These are phyloP conservation scores for Beauveria bassiana DNA, from an alignment of 2,329 filamentous ascomycete species.

Conservation along the genomic window DNA sequence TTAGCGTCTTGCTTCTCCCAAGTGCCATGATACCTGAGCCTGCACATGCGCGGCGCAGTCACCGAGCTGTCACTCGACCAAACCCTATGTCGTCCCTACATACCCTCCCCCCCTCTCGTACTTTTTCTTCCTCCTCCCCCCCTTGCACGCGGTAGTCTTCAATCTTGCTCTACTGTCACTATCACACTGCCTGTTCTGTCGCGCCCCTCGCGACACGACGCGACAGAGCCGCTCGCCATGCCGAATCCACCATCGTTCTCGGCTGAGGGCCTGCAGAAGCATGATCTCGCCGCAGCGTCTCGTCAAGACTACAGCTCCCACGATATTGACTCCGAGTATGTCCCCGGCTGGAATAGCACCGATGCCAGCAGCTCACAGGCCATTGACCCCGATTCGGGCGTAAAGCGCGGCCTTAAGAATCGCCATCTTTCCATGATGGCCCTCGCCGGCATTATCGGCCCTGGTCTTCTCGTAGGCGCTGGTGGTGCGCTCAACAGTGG, in stretches of 20 bases:
- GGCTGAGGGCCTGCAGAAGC: background rate
- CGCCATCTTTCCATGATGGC: constrained; percentile 61
- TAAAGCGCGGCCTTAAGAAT: constrained; percentile 62
- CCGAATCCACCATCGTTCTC: background rate
- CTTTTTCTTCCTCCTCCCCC: background rate
- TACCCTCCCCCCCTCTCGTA: background rate
- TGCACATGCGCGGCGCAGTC: background rate
- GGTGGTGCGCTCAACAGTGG: constrained; percentile 61
- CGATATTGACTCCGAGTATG: background rate
- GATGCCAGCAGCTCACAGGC: background rate
- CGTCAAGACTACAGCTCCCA: constrained; percentile 8
- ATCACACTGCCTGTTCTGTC: background rate
- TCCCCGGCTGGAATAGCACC: constrained; percentile 9
- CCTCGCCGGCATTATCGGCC: constrained; percentile 56
- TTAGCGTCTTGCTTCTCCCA: background rate
- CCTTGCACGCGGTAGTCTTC: background rate
- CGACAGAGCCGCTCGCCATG: background rate
- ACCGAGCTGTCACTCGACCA: background rate
- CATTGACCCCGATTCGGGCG: constrained; percentile 51
- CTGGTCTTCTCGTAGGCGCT: constrained; percentile 63
- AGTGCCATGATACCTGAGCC: background rate
- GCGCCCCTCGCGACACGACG: background rate
- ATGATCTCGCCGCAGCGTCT: background rate
- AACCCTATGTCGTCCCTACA: background rate
- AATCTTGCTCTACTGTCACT: background rate